These are phyloP conservation scores for Syzygium grande DNA, from an alignment of 345 rosid species.

Conservation along the genomic window DNA sequence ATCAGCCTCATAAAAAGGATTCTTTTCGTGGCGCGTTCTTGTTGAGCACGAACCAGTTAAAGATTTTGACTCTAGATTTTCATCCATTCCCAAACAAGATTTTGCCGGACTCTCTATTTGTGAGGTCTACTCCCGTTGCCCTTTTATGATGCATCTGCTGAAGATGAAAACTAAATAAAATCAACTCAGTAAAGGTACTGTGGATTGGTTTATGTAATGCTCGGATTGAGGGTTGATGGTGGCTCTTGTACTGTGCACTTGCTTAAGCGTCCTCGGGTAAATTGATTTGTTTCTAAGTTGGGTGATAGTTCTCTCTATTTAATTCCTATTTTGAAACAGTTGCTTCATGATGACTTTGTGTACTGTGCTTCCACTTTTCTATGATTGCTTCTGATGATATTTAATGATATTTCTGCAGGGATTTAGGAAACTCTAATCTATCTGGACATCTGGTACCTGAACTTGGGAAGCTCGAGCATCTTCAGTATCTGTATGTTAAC, in stretches of 20 bases:
- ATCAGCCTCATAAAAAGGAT: neutral
- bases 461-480: conserved; percentile 79
- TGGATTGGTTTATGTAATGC: neutral
- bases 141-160: neutral
- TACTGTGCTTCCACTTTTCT: neutral
- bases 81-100: neutral
- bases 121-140: neutral
- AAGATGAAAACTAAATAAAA: neutral
- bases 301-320: neutral
- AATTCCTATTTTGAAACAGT: neutral
- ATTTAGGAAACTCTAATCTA: conserved; percentile 85
- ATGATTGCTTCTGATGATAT: neutral
- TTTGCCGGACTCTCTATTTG: neutral
- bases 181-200: neutral
- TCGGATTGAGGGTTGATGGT: neutral
- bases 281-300: neutral
- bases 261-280: neutral
- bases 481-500: conserved; percentile 79
- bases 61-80: neutral
- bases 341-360: neutral
- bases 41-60: neutral
- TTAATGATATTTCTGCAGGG: conserved; percentile 38
- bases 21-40: neutral
- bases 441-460: conserved; percentile 87
- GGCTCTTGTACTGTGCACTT: neutral